A percentile compares a stretch with the other conserved stretches of the same genome.
These are phyloP conservation scores for Albizia julibrissin DNA, from an alignment of 306 rosid genomes.

Conservation along the genomic window DNA sequence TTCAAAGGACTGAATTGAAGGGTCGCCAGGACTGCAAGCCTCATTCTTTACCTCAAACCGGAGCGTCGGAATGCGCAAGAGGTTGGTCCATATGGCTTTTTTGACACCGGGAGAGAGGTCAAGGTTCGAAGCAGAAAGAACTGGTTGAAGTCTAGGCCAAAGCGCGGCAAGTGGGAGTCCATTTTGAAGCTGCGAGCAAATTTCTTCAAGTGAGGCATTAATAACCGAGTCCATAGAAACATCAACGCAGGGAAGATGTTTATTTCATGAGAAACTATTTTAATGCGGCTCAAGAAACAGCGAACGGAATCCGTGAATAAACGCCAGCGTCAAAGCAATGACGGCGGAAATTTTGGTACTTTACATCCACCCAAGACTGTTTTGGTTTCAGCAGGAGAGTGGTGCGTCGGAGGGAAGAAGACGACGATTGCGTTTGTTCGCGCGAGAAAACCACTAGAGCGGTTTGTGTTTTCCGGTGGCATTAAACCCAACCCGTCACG, in stretches of 20 bases:
- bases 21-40: slow-evolving; percentile 30
- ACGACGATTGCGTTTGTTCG: not conserved
- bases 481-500: no score
- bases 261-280: not conserved
- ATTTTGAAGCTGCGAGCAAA: slow-evolving; percentile 34
- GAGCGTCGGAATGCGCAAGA: slow-evolving; percentile 66
- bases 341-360: not conserved
- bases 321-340: not conserved
- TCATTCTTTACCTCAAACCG: slow-evolving; percentile 44
- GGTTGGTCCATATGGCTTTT: slow-evolving; percentile 58
- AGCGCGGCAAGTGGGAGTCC: slow-evolving; percentile 44
- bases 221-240: slow-evolving; percentile 35
- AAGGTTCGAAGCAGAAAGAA: slow-evolving; percentile 42
- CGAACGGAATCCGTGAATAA: not conserved
- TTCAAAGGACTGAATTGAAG: slow-evolving; percentile 46
- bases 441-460: not conserved
- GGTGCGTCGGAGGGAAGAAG: not conserved
- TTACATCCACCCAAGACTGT: not conserved
- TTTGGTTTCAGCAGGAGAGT: not conserved
- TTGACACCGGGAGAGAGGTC: slow-evolving; percentile 53
- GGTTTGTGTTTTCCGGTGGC: no score
- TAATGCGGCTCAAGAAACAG: not conserved
- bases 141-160: slow-evolving; percentile 46
- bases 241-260: not conserved
- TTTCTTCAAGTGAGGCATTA: slow-evolving; percentile 42